phyloP scores from a whole-genome alignment of 495 filamentous ascomycete genomes.

The Hypoxylon perforatum region DNA sequence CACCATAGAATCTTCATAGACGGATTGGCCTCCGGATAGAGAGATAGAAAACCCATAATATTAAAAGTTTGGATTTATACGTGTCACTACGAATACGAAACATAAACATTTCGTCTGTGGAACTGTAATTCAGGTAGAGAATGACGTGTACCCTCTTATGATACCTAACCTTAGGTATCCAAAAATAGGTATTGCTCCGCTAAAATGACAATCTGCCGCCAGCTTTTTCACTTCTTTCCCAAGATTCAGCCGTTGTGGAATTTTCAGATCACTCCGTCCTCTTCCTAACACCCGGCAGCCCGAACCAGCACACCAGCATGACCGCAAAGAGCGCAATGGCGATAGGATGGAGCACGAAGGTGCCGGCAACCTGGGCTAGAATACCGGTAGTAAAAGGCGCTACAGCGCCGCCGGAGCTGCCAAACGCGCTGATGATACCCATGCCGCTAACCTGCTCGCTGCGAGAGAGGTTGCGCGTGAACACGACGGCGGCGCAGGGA shows the following conservation, averaged over 20 bases:
- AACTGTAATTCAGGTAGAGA: no score
- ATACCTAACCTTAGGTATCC: no score
- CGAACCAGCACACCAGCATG: slow-evolving; percentile 76
- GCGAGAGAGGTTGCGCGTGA: slow-evolving; percentile 69
- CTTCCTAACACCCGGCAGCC: slow-evolving; percentile 65
- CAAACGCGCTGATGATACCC: slow-evolving; percentile 76
- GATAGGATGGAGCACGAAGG: slow-evolving; percentile 80
- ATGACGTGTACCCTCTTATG: no score
- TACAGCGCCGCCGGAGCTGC: slow-evolving; percentile 78
- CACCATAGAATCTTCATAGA: slow-evolving; percentile 34
- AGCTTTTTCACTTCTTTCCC: no score
- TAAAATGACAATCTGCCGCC: no score
- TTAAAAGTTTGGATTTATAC: no score
- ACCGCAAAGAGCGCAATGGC: slow-evolving; percentile 72
- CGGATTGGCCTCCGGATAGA: slow-evolving; percentile 31
- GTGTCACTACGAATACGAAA: no score
- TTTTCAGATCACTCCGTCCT: slow-evolving; percentile 56
- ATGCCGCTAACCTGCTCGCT: slow-evolving; percentile 74
- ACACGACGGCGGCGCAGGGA: slow-evolving; percentile 75
- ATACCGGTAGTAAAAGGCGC: slow-evolving; percentile 81
- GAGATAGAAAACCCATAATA: slow-evolving; percentile 26
- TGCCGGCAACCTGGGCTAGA: slow-evolving; percentile 74
- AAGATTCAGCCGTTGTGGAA: not conserved
- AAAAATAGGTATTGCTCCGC: no score
- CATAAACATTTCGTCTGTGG: no score